Evolutionary conservation across 768 basidiomycete species (phyloP), one percentile per base, ranked within the genome.

Genomic region (Leccinellum luteum): DNA sequence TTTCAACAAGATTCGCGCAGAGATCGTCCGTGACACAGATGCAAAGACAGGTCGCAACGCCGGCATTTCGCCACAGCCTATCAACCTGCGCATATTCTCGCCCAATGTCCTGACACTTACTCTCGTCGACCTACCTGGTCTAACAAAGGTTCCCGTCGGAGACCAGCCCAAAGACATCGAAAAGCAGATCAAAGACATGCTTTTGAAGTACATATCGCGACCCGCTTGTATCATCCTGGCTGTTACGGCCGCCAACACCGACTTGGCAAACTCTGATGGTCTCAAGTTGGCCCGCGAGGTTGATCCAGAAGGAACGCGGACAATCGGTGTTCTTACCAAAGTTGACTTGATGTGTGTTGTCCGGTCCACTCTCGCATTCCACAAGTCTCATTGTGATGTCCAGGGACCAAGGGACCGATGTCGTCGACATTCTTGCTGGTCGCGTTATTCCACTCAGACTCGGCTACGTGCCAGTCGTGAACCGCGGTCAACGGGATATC

Each of bases 41-140:
- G 91, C 92, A 57, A 98, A 98, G 83, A 99, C 97, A 0, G 97
- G 97, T 57, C 91, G 90, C 74, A 99, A 99, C 70, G 95, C 96
- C 43, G 96, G 97, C 57, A 98, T 98, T 68, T 98, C 97, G 2
- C 94, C 97, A 14, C 84, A 87, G 57, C 94, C 97, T 55, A 99
- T 98, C 83, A 98, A 98, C 76, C 78, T 99, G 56, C 92, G 97
- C 60, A 90, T 99, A 74, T 98, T 85, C 79, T 98, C 96, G 2
- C 97, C 97, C 27, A 92, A 98, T 67, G 95, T 98, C 70, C 83
- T 98, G 57, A 99, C 97, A 9, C 83, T 99, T 23, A 99, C 97
- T 30, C 82, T 99, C 58, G 96, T 99, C 77, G 97, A 99, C 77
- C 78, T 99, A 48, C 97, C 97, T 51, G 97, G 97, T 69, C 76